Base-by-base conservation (phyloP, 371 early-diverging fungal genomes). In the Mortierella sp. region DNA sequence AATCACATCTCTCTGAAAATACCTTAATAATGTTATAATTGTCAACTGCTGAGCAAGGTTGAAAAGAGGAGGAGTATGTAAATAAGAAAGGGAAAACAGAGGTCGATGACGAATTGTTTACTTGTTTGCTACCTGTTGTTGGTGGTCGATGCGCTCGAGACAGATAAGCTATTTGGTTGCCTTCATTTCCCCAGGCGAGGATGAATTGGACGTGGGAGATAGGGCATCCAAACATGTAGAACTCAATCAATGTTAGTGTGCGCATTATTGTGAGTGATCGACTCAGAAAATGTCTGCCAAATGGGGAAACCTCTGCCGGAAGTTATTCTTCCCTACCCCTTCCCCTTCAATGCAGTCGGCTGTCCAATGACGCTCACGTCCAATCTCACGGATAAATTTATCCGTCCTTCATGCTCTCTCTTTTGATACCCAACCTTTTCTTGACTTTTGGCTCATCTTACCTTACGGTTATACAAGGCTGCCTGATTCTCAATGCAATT, bases 251-350 rank as follows among this genome's bases (percentile, higher is more conserved):
- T 18, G 41, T 68, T 68, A 11, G 4, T 68, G 7, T 24, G 10
- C 8, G 63, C 4, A 11, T n/a, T 27, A 6, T n/a, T 32, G 16
- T 35, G 14, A 12, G 4, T 60, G 32, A 16, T 29, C 3, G 12
- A 16, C 29, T 60, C 14, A 18, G 35, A 63, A 14, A 63, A 63
- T 68, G 38, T 21, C 41, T 1, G 24, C 68, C 68, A 68, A 68
- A 68, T 68, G 68, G 68, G 68, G 68, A 68, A 68, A 68, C 68
- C 43, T 38, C 68, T 38, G 5, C 68, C 68, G 68, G 68, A 41
- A 21, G 18, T 21, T 41, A 18, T 38, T 38, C 38, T 41, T 38
- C 43, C 68, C 18, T 32, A 7, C 18, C 29, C 29, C 60, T 3
- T 10, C 12, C 60, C 29, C 41, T 41, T 4, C 0, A 4, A 41